Percentiles rank a stretch among this genome's conserved stretches.
Conservation (phyloP, 495 filamentous ascomycete species). For the Hypoxylon lienhwacheense region DNA sequence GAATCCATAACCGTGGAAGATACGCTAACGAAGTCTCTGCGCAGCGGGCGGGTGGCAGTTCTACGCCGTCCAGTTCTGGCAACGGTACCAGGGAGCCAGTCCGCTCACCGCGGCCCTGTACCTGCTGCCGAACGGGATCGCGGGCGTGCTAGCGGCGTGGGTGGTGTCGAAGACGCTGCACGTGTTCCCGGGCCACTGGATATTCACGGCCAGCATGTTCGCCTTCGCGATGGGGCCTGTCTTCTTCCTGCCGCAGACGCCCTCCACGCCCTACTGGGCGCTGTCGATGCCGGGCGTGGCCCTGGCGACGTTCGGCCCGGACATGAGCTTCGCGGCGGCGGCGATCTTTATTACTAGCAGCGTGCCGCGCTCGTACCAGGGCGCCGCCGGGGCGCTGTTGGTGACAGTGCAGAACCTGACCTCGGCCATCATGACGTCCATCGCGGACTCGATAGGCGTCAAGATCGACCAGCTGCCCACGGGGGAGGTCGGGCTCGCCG, state of each 20-base stretch:
- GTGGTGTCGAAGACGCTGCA: constrained; percentile 51
- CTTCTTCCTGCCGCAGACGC: constrained; percentile 49
- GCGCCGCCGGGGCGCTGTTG: constrained; percentile 63
- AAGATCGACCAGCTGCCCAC: constrained; percentile 41
- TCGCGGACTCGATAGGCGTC: constrained; percentile 50
- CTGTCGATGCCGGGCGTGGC: constrained; percentile 56
- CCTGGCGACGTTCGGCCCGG: constrained; percentile 60
- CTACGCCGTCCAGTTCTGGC: constrained; percentile 56
- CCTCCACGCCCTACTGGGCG: constrained; percentile 57
- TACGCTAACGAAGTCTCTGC: constrained; percentile 2
- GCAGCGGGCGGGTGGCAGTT: constrained; percentile 54
- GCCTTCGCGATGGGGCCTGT: constrained; percentile 48
- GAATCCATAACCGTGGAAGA: background rate
- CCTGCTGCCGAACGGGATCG: constrained; percentile 48
- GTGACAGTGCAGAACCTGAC: constrained; percentile 63
- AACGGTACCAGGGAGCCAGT: constrained; percentile 45
- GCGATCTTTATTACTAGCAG: constrained; percentile 61
- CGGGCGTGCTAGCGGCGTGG: constrained; percentile 50
- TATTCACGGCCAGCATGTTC: constrained; percentile 48
- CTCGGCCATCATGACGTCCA: constrained; percentile 50
- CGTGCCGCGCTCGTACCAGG: constrained; percentile 60
- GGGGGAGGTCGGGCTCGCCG: constrained; percentile 48
- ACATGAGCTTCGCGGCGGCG: constrained; percentile 62
- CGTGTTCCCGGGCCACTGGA: constrained; percentile 52
- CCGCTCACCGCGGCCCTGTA: constrained; percentile 49